These are phyloP conservation scores for Wickerhamiella lipophila DNA, from an alignment of 805 yeast genomes.

Conservation along the genomic window DNA sequence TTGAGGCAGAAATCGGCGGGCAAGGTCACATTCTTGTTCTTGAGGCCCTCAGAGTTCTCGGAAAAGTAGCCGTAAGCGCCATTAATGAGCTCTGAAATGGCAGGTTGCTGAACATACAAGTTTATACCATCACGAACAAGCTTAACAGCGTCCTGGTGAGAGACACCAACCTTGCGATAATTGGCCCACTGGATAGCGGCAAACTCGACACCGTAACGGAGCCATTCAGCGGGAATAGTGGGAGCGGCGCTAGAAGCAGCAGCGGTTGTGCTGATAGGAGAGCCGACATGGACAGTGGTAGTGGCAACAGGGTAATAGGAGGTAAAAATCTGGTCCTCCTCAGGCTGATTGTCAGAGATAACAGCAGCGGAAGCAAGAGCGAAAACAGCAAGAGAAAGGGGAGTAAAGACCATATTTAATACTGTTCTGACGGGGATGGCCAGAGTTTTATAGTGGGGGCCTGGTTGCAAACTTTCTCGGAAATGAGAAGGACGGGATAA, in stretches of 20 bases:
- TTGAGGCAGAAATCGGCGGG: background rate
- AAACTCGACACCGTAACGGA: constrained; percentile 3
- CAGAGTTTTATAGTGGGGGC: background rate
- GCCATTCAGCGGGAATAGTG: background rate
- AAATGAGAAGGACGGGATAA: background rate
- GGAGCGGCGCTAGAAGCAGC: background rate
- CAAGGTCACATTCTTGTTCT: background rate
- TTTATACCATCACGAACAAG: constrained; percentile 2
- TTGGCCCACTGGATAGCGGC: constrained; percentile 5
- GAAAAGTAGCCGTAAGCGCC: background rate
- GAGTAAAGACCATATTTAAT: constrained; percentile 8
- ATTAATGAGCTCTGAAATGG: background rate
- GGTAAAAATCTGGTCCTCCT: constrained; percentile 8
- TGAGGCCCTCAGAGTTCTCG: background rate
- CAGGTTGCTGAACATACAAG: constrained; percentile 1
- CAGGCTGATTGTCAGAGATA: background rate
- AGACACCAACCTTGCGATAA: constrained; percentile 6
- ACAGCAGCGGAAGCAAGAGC: constrained; percentile 4
- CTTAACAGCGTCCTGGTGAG: constrained; percentile 7
- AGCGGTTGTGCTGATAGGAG: background rate
- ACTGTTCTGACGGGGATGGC: background rate
- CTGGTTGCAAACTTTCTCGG: background rate
- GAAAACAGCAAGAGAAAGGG: constrained; percentile 2
- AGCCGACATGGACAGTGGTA: constrained; percentile 6
- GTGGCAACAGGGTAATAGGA: constrained; percentile 6